Base-by-base conservation (phyloP, 768 basidiomycete species). In the Galerina sulciceps region DNA sequence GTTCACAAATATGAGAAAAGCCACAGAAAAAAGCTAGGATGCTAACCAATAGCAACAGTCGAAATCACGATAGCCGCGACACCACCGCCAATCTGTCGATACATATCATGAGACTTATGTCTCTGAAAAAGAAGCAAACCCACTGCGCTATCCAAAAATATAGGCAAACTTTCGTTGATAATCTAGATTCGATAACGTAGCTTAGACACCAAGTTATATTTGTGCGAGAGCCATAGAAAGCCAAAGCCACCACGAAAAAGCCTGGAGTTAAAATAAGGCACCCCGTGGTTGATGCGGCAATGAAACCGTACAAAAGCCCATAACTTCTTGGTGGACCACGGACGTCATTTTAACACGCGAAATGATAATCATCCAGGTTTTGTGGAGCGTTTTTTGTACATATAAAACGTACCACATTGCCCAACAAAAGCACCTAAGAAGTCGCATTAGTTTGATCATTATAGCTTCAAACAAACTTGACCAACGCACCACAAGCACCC, bases 401-500 rank as follows among this genome's bases (percentile, higher is more conserved):
- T 10, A n/a, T 42, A 14, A 44, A 10, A 75, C 89, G 55, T 67
- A 91, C 90, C 58, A 97, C 95, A 70, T 98, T 97, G 56, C 90
- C 85, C 1, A 98, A 79, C 2, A 99, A 81, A 1, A 99, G 81
- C 8, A 94, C 91, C 91, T 92, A 44, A 8, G 34, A 6, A 26
- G 22, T 34, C 17, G 17, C 26, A 34, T 55, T 47, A 56, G 51
- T n/a, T 31, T 31, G 41, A 10, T 18, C 36, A 9, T 40, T 20
- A 44, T 13, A 17, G 18, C 47, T n/a, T 13, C n/a, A n/a, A 36
- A n/a, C 10, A 35, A 15, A 23, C 9, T 11, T 49, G 13, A 17
- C 2, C 50, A 55, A 74, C 80, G 52, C 67, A 94, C 95, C 51
- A 97, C 96, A 9, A 99, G 83, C 11, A 98, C 94, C 96, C 96